A percentile compares a stretch with the other conserved stretches of the same genome.
phyloP scores from a whole-genome alignment of 805 yeast species.

The Diddensiella caesifluorescens region DNA sequence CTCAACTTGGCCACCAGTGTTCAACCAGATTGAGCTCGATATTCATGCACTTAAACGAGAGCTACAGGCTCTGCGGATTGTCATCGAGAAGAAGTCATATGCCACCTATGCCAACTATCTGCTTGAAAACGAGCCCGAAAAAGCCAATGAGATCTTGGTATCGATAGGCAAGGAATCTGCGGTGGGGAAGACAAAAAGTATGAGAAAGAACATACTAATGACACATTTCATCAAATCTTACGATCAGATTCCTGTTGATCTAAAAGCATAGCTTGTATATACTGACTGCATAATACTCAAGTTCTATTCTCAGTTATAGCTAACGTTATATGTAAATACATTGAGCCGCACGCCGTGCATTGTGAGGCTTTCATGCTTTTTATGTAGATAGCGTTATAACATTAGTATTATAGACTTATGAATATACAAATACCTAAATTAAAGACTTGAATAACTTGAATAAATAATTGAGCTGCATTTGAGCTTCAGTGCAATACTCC shows the following conservation, averaged over 20 bases:
- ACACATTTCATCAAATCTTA: slow-evolving; percentile 47
- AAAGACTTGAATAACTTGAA: no score
- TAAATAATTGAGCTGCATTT: no score
- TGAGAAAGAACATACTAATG: slow-evolving; percentile 66
- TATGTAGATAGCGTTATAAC: no score
- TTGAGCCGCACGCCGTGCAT: no score
- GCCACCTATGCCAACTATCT: slow-evolving; percentile 26
- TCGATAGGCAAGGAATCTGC: slow-evolving; percentile 38
- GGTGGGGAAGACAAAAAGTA: slow-evolving; percentile 41
- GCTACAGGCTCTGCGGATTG: slow-evolving; percentile 34
- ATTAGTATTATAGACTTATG: no score
- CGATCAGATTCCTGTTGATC: slow-evolving; percentile 6
- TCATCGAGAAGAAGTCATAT: slow-evolving; percentile 25
- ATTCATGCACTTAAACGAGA: slow-evolving; percentile 36
- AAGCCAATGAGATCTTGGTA: slow-evolving; percentile 35
- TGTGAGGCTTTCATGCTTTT: no score
- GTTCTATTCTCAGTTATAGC: no score
- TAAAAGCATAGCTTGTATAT: no score
- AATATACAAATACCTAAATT: no score
- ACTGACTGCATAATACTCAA: no score
- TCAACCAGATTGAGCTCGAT: slow-evolving; percentile 38
- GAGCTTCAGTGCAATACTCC: no score
- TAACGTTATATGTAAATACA: no score
- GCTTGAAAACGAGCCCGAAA: slow-evolving; percentile 32
- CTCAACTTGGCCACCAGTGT: slow-evolving; percentile 43